These are phyloP conservation scores for Lichtheimia hyalospora DNA, from an alignment of 371 early-diverging fungal genomes.

Conservation along the genomic window DNA sequence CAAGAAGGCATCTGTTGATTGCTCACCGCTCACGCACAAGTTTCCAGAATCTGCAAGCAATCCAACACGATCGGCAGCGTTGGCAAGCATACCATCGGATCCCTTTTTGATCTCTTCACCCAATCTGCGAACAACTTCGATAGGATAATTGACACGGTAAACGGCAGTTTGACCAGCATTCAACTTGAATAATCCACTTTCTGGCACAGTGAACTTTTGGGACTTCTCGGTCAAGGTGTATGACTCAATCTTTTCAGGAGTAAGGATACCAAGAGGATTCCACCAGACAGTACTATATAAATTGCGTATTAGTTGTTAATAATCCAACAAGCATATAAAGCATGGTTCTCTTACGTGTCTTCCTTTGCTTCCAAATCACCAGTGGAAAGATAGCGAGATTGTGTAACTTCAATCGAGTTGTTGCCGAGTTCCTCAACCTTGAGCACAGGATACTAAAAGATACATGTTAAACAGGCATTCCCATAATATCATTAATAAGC, in stretches of 20 bases:
- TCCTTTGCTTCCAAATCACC: conserved; percentile 70
- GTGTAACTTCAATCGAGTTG: conserved; percentile 58
- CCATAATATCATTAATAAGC: not conserved
- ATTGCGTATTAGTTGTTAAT: not conserved
- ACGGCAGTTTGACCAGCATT: conserved; percentile 61
- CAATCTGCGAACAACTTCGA: conserved; percentile 51
- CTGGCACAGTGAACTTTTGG: conserved; percentile 40
- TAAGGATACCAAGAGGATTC: conserved; percentile 61
- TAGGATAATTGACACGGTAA: conserved; percentile 74
- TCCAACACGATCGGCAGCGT: conserved; percentile 68
- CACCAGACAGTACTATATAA: conserved; percentile 44
- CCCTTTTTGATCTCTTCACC: conserved; percentile 56
- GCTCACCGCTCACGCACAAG: conserved; percentile 58
- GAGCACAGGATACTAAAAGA: conserved; percentile 68
- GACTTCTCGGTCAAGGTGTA: conserved; percentile 48
- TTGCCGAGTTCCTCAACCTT: conserved; percentile 52
- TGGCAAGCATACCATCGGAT: conserved; percentile 46
- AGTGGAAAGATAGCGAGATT: conserved; percentile 76
- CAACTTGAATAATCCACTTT: conserved; percentile 51
- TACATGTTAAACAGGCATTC: not conserved
- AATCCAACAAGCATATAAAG: conserved; percentile 33
- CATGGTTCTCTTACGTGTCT: conserved; percentile 40
- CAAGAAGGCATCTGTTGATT: conserved; percentile 55
- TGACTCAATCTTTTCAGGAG: conserved; percentile 27
- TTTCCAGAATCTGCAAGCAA: conserved; percentile 67